These are phyloP conservation scores for Globisporangium mamillatum DNA, from an alignment of 352 stramenopile genomes.

Conservation along the genomic window DNA sequence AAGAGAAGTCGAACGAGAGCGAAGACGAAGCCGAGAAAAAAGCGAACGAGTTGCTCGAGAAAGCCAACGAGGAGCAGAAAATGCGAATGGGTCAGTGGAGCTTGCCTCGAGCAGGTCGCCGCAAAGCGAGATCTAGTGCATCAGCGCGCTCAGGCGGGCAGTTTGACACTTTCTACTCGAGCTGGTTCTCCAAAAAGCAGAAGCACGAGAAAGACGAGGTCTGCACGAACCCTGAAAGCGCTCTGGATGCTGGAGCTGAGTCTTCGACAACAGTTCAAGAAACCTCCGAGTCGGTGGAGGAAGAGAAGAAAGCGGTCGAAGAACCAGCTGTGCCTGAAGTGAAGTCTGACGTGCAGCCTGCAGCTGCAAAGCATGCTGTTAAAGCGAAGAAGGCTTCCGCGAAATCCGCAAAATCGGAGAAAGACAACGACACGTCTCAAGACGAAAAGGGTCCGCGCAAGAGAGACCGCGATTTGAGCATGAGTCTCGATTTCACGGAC, in stretches of 20 bases:
- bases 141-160: slow-evolving; percentile 41
- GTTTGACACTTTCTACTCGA: slow-evolving; percentile 75
- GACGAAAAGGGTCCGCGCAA: slow-evolving; percentile 28
- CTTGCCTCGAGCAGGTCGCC: slow-evolving; percentile 42
- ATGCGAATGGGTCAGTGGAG: slow-evolving; percentile 75
- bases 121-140: slow-evolving; percentile 39
- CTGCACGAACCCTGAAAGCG: neutral
- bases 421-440: slow-evolving; percentile 23
- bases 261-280: neutral
- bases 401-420: neutral
- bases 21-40: slow-evolving; percentile 22
- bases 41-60: slow-evolving; percentile 23
- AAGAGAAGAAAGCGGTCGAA: neutral
- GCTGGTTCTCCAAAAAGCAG: slow-evolving; percentile 66
- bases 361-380: neutral
- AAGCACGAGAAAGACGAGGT: slow-evolving; percentile 31
- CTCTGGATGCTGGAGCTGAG: neutral
- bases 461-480: slow-evolving; percentile 51
- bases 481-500: slow-evolving; percentile 75
- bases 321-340: neutral
- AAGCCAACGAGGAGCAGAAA: slow-evolving; percentile 46
- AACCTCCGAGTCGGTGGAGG: neutral
- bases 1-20: slow-evolving; percentile 20
- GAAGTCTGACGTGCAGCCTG: neutral
- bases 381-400: neutral